phyloP scores from a whole-genome alignment of 2,329 filamentous ascomycete species.

The Ilyonectria mors-panacis region DNA sequence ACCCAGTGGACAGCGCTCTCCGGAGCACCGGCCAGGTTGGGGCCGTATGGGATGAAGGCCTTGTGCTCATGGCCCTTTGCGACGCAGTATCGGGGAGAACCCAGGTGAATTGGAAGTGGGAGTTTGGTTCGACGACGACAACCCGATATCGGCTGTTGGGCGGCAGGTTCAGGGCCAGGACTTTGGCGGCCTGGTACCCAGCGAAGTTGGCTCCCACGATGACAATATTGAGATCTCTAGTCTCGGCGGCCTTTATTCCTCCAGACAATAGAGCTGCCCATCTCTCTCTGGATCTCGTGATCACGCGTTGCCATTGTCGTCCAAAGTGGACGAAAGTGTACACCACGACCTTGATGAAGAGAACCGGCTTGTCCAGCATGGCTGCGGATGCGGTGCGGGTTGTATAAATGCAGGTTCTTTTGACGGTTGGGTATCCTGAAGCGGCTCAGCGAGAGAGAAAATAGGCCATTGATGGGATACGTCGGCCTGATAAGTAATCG shows the following conservation, averaged over 20 bases:
- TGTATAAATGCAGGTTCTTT: neutral
- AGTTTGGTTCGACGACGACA: constrained; percentile 71
- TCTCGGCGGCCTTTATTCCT: constrained; percentile 21
- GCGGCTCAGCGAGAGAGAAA: neutral
- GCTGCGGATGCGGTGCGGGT: neutral
- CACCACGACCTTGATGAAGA: constrained; percentile 50
- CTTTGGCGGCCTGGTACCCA: constrained; percentile 64
- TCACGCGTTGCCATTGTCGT: constrained; percentile 38
- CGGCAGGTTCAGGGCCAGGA: constrained; percentile 64
- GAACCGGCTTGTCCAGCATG: constrained; percentile 50
- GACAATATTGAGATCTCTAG: constrained; percentile 62
- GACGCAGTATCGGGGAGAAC: constrained; percentile 71
- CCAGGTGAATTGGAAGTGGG: constrained; percentile 74
- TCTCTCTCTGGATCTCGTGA: constrained; percentile 30
- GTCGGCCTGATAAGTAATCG: neutral
- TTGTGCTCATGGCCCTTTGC: constrained; percentile 68
- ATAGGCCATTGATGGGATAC: neutral
- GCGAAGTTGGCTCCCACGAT: constrained; percentile 72
- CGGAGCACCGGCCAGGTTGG: constrained; percentile 54
- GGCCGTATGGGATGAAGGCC: constrained; percentile 72
- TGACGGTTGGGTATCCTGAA: neutral
- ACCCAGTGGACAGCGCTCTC: constrained; percentile 58
- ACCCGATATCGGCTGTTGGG: constrained; percentile 63
- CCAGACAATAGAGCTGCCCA: constrained; percentile 22
- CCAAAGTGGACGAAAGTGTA: constrained; percentile 46